Evolutionary conservation across 2,329 filamentous ascomycete species (phyloP), one percentile per base, ranked within the genome.

Genomic region (Simplicillium aogashimaense): DNA sequence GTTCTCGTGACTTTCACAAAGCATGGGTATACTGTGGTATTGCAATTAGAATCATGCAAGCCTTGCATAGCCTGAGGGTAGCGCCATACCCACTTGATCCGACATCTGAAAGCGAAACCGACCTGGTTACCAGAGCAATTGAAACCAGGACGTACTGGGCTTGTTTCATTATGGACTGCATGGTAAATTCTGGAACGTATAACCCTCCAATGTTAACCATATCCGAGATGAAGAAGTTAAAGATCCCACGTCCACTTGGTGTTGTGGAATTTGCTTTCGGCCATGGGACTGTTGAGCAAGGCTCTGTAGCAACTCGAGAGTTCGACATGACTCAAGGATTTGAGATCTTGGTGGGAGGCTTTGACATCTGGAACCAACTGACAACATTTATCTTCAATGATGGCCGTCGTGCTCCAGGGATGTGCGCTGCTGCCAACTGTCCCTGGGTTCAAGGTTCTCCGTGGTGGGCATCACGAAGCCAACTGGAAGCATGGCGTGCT

Each of bases 161-260:
- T 0, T 68, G 65, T 44, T 67, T 66, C 39, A 58, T 69, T 25
- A 60, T 69, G 54, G 64, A 67, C 42, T 61, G 64, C 9, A 59
- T 66, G 38, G 56, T 69, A 30, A 63, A 63, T 30, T 66, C 62
- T 2, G 64, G 63, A 0, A 64, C 58, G 0, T 62, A 63, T 17
- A 60, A 60, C 7, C 58, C 59, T 0, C 58, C 56, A 4, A 59
- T 62, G 52, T 51, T 64, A 0, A 55, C 57, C 4, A 53, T 62
- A 45, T 47, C 50, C 0, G 55, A 60, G 10, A 60, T 63, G 57
- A 42, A 48, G 0, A 61, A 60, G 33, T 48, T 58, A 18, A 55
- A 55, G 25, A 56, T 60, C 2, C 38, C 48, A 1, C 51, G 57
- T 1, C 58, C 56, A 1, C 50, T 53, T 9, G 57, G 47, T 47